phyloP scores from a whole-genome alignment of 768 basidiomycete genomes.

The Porphyrellus cyaneotinctus region DNA sequence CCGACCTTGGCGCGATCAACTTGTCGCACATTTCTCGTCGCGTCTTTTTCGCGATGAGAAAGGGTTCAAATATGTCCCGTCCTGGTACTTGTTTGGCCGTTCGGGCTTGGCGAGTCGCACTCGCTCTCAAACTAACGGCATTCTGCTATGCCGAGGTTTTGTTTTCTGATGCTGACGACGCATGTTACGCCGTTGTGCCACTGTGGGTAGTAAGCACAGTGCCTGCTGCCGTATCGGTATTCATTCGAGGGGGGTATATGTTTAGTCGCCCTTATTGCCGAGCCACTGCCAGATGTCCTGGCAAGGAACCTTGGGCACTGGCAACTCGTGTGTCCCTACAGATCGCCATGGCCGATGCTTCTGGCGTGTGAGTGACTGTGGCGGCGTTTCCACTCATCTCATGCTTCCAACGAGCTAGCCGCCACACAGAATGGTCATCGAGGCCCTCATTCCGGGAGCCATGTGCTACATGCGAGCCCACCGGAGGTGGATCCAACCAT shows the following conservation, averaged over 20 bases:
- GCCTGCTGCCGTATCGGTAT: neutral
- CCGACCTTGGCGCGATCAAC: neutral
- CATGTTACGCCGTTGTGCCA: neutral
- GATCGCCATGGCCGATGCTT: neutral
- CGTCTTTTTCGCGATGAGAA: neutral
- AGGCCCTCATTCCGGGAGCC: neutral
- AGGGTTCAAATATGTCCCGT: constrained; percentile 1
- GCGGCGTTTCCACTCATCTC: neutral
- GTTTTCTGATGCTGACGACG: neutral
- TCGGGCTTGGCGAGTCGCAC: neutral
- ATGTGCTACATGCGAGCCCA: neutral
- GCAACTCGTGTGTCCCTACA: neutral
- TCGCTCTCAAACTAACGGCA: constrained; percentile 10
- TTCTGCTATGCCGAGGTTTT: constrained; percentile 2
- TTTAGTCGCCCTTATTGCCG: neutral
- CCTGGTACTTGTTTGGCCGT: neutral
- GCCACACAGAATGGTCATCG: neutral
- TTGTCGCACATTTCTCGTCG: neutral
- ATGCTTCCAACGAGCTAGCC: neutral
- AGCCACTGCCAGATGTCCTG: neutral
- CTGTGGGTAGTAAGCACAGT: neutral
- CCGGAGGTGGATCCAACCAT: neutral
- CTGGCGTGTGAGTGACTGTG: neutral
- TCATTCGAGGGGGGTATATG: neutral
- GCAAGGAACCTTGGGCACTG: neutral